A percentile compares a stretch with the other conserved stretches of the same genome.
Evolutionary conservation across 73 alveolate species (phyloP).

Genomic region (Stentor roeselii): DNA sequence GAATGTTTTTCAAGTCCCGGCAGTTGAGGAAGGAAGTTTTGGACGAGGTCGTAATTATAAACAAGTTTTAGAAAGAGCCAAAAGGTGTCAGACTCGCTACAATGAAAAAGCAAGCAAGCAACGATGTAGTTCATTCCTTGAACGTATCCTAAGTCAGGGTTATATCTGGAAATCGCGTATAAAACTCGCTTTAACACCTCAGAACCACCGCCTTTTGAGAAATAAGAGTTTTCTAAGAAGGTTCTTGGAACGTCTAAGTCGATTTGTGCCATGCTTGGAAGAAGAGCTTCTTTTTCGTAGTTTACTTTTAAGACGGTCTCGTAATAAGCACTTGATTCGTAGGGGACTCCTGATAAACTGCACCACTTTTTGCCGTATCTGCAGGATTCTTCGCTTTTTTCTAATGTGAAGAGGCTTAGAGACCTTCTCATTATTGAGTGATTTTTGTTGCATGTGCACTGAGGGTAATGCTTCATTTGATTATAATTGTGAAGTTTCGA

Average conservation of each 20-base stretch:
- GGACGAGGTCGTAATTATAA: neutral
- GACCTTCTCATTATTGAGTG: neutral
- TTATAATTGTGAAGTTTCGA: neutral
- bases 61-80: neutral
- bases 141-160: slow-evolving; percentile 3
- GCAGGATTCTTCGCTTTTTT: slow-evolving; percentile 13
- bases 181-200: neutral
- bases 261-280: neutral
- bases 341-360: neutral
- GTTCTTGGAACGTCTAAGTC: neutral
- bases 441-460: slow-evolving; percentile 11
- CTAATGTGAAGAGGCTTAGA: neutral
- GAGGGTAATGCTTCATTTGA: neutral
- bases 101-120: slow-evolving; percentile 9
- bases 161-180: neutral
- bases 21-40: neutral
- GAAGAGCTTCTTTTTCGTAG: neutral
- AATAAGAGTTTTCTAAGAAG: neutral
- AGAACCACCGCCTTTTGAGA: neutral
- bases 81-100: neutral
- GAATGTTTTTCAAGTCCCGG: slow-evolving; percentile 19
- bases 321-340: neutral
- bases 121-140: slow-evolving; percentile 21
- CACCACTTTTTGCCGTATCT: neutral
- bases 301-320: neutral